These are phyloP conservation scores for Alisma plantagoaquatica DNA, from an alignment of 106 monocot genomes.

Conservation along the genomic window DNA sequence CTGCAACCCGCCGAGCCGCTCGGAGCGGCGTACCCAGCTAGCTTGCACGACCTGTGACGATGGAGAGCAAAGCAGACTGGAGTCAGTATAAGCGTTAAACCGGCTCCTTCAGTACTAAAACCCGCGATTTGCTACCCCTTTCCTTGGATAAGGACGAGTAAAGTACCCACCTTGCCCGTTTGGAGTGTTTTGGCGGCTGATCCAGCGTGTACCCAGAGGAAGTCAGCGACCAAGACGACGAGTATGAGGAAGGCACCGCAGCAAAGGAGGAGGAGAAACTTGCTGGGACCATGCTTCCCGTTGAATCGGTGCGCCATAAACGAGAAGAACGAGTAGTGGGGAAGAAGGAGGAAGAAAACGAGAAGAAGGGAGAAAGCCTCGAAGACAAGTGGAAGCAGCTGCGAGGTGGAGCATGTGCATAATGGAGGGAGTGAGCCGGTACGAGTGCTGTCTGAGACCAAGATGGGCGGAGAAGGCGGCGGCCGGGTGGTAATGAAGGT, in stretches of 20 bases:
- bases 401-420: background rate
- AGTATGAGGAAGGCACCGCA: conserved; percentile 22
- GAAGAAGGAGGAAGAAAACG: background rate
- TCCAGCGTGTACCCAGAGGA: conserved; percentile 33
- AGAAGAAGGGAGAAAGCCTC: background rate
- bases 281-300: conserved; percentile 17
- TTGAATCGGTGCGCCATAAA: background rate
- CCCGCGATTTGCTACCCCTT: background rate
- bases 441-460: background rate
- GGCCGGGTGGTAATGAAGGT: too few relatives aligned
- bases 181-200: conserved; percentile 7
- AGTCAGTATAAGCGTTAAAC: background rate
- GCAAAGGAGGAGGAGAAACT: conserved; percentile 12
- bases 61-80: background rate
- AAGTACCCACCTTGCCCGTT: too few relatives aligned
- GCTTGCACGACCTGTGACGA: background rate
- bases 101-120: background rate
- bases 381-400: background rate
- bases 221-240: conserved; percentile 35
- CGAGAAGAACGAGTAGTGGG: too few relatives aligned
- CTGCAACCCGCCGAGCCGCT: background rate
- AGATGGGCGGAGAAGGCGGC: too few relatives aligned
- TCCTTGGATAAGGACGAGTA: background rate
- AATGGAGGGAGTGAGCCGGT: background rate
- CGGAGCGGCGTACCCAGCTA: too few relatives aligned